Percentiles rank a stretch among this genome's conserved stretches.
phyloP scores from a whole-genome alignment of 495 filamentous ascomycete species.

The Evernia prunastri region DNA sequence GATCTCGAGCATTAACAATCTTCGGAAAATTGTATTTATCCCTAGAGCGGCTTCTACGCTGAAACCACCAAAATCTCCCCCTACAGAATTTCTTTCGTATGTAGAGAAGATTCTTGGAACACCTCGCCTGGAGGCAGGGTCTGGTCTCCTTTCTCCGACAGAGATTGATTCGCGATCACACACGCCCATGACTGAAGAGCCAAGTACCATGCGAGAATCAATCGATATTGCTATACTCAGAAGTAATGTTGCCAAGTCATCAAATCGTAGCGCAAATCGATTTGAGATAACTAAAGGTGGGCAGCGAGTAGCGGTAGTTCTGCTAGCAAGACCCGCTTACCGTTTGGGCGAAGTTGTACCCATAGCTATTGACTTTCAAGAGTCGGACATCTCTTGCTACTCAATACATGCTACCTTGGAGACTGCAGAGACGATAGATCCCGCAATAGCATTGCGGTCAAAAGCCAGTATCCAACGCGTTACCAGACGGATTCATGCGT shows the following conservation, averaged over 20 bases:
- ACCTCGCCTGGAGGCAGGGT: constrained; percentile 45
- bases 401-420: constrained; percentile 71
- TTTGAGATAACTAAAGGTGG: constrained; percentile 94
- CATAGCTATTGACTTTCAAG: constrained; percentile 72
- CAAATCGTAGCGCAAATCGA: constrained; percentile 66
- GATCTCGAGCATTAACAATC: constrained; percentile 30
- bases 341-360: constrained; percentile 81
- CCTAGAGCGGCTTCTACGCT: constrained; percentile 24
- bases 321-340: constrained; percentile 84
- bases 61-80: constrained; percentile 28
- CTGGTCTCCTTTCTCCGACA: constrained; percentile 64
- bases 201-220: constrained; percentile 65
- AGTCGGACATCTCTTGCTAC: constrained; percentile 68
- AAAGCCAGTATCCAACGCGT: constrained; percentile 76
- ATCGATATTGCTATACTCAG: constrained; percentile 86
- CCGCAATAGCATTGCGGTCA: constrained; percentile 73
- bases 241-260: constrained; percentile 56
- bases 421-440: constrained; percentile 70
- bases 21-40: constrained; percentile 32
- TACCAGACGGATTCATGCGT: constrained; percentile 71
- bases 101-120: constrained; percentile 71
- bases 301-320: constrained; percentile 75
- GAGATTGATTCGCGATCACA: constrained; percentile 48
- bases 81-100: constrained; percentile 64
- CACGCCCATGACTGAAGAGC: constrained; percentile 35